Base-by-base conservation (phyloP, 1,284 basidiomycete genomes). In the Abortiporus biennis region DNA sequence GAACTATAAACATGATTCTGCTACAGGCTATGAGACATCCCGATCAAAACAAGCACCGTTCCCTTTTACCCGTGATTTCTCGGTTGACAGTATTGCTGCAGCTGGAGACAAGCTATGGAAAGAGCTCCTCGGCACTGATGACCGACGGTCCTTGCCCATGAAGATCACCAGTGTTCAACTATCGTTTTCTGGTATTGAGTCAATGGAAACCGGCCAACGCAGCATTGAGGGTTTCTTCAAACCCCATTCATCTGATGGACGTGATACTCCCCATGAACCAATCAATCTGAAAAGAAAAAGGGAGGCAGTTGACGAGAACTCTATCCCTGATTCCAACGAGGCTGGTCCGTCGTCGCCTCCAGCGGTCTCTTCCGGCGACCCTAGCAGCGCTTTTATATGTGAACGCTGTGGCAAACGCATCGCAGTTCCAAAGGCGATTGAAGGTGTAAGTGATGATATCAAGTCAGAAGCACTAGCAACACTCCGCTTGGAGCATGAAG, bases 21-120 rank as follows among this genome's bases (percentile, higher is more conserved):
- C 11, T 47, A 36, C 43, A 89, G 89, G 75, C n/a, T 80, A 81
- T 40, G 78, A 85, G 27, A 53, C 72, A 0, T 71, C 72, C 12
- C 72, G 78, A 38, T 91, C 89, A 3, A 85, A 87, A 51, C 93
- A 97, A 65, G 74, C 76, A 0, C 68, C 85, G 0, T 95, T 96
- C 55, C 91, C 92, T 1, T 94, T 86, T 59, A 74, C 75, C 5
- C 70, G 72, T 13, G 76, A 84, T 36, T 67, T 86, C n/a, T 81
- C 76, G 0, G 79, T 89, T 6, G 89, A 92, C 50, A 66, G 79
- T 46, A 86, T 99, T 46, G 74, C 83, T 12, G 69, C 76, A n/a
- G 78, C 79, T 30, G 94, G 82, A 1, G 76, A 89, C 53, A 87
- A 80, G 58, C 72, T 99, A 1, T 92, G 94, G 86, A 85, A 83